A percentile compares a stretch with the other conserved stretches of the same genome.
phyloP scores from a whole-genome alignment of 495 filamentous ascomycete species.

The Penicillium maclennaniae region DNA sequence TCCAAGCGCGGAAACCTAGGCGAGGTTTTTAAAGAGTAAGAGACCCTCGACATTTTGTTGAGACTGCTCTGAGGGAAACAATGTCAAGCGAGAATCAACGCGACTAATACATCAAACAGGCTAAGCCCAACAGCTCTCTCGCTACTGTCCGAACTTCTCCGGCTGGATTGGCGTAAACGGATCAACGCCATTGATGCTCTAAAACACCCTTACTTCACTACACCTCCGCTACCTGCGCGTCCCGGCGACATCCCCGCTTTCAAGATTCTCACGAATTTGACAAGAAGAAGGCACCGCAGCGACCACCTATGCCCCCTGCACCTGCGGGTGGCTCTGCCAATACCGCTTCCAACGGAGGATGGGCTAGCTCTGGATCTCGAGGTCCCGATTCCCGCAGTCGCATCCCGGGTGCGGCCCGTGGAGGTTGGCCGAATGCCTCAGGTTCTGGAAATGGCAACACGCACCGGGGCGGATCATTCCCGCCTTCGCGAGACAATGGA shows the following conservation, averaged over 20 bases:
- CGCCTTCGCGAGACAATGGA: slow-evolving; percentile 29
- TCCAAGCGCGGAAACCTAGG: slow-evolving; percentile 61
- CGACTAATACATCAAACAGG: slow-evolving; percentile 19
- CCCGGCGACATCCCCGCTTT: slow-evolving; percentile 78
- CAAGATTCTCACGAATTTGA: slow-evolving; percentile 96
- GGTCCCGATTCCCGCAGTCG: slow-evolving; percentile 31
- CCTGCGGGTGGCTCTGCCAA: slow-evolving; percentile 87
- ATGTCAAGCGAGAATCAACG: neutral
- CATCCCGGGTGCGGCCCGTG: slow-evolving; percentile 31
- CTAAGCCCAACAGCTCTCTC: slow-evolving; percentile 64
- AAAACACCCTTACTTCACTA: slow-evolving; percentile 86
- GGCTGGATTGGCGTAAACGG: slow-evolving; percentile 80
- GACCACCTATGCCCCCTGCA: slow-evolving; percentile 79
- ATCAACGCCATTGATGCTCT: slow-evolving; percentile 94
- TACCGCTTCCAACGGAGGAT: slow-evolving; percentile 63
- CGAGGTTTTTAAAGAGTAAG: slow-evolving; percentile 68
- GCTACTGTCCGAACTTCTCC: slow-evolving; percentile 76
- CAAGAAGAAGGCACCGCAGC: slow-evolving; percentile 69
- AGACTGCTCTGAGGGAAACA: neutral
- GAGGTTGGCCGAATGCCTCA: slow-evolving; percentile 21
- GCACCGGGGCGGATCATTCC: slow-evolving; percentile 24
- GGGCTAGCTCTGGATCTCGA: slow-evolving; percentile 35
- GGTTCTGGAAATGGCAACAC: slow-evolving; percentile 17
- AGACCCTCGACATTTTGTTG: neutral
- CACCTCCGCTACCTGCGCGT: slow-evolving; percentile 68